A percentile compares a stretch with the other conserved stretches of the same genome.
Evolutionary conservation across 208 protist genomes (phyloP).

Genomic region (Acanthamoeba castellanii): DNA sequence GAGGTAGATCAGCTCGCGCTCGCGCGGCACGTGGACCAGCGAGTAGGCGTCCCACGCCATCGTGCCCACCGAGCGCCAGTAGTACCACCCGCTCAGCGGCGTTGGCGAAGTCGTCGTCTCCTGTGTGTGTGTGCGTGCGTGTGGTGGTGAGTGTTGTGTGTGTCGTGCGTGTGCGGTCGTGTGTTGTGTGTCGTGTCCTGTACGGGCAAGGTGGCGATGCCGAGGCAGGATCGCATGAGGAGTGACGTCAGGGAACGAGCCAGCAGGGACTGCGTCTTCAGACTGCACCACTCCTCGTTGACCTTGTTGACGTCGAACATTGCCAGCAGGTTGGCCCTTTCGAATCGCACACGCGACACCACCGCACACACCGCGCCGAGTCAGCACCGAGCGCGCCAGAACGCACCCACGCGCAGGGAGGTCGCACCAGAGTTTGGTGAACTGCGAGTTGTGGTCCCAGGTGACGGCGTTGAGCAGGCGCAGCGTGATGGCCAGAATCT

Average conservation of each 20-base stretch:
- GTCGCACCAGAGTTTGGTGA: slow-evolving; percentile 59
- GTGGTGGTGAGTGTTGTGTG: background rate
- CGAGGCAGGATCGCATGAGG: slow-evolving; percentile 51
- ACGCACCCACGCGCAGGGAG: too few relatives aligned
- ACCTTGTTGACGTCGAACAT: slow-evolving; percentile 64
- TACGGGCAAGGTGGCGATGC: slow-evolving; percentile 16
- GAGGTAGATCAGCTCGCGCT: slow-evolving; percentile 68
- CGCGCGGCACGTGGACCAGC: slow-evolving; percentile 13
- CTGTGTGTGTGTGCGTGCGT: background rate
- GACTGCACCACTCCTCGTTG: slow-evolving; percentile 69
- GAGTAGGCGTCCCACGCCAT: slow-evolving; percentile 39
- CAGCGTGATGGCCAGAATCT: slow-evolving; percentile 46
- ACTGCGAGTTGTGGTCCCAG: slow-evolving; percentile 61
- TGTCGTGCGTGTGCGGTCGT: background rate
- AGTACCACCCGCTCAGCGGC: background rate
- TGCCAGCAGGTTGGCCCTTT: slow-evolving; percentile 34
- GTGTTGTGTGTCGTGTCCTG: background rate
- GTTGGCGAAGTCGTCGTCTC: background rate
- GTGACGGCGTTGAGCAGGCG: slow-evolving; percentile 59
- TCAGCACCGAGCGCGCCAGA: too few relatives aligned
- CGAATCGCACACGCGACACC: background rate
- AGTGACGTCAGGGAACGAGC: slow-evolving; percentile 38
- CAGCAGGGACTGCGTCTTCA: slow-evolving; percentile 31
- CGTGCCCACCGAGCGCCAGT: background rate
- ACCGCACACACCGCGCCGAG: background rate